phyloP scores from a whole-genome alignment of 768 basidiomycete species.

The Leccinum sublutescens region DNA sequence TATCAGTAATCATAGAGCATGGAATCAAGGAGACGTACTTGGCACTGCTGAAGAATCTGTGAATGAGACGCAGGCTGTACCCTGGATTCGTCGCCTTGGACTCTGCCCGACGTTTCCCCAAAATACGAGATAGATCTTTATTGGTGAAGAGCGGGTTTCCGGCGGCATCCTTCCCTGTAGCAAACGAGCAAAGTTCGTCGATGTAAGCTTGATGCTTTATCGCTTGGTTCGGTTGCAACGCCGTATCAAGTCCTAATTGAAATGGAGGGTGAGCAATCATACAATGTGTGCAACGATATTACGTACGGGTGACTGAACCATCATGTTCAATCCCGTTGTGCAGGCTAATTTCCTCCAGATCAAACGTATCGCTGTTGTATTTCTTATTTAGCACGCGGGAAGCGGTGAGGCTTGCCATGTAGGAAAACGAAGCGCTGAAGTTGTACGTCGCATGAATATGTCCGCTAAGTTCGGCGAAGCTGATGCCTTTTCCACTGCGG shows the following conservation, averaged over 20 bases:
- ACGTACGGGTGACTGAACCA: conserved; percentile 30
- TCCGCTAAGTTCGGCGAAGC: conserved; percentile 43
- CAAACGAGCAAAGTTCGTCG: conserved; percentile 53
- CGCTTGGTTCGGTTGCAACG: conserved; percentile 50
- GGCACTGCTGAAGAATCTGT: conserved; percentile 63
- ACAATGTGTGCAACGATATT: neutral
- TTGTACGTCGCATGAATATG: conserved; percentile 59
- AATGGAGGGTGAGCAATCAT: neutral
- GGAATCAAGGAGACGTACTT: conserved; percentile 46
- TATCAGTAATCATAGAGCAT: neutral
- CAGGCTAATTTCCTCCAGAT: conserved; percentile 43
- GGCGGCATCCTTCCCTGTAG: conserved; percentile 54
- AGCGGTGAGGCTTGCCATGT: conserved; percentile 57
- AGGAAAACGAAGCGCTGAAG: conserved; percentile 64
- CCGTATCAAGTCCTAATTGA: conserved; percentile 51
- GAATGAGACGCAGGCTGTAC: conserved; percentile 46
- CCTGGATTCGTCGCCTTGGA: conserved; percentile 51
- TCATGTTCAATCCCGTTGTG: conserved; percentile 20
- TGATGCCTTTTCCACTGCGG: conserved; percentile 65
- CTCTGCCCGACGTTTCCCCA: conserved; percentile 60
- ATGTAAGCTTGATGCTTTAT: conserved; percentile 49
- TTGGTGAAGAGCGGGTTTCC: conserved; percentile 50
- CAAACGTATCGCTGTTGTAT: conserved; percentile 57
- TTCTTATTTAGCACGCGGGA: conserved; percentile 56
- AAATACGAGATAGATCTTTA: conserved; percentile 57